Evolutionary conservation across 1,284 basidiomycete species (phyloP).

Genomic region (Ustilago cynodontis): DNA sequence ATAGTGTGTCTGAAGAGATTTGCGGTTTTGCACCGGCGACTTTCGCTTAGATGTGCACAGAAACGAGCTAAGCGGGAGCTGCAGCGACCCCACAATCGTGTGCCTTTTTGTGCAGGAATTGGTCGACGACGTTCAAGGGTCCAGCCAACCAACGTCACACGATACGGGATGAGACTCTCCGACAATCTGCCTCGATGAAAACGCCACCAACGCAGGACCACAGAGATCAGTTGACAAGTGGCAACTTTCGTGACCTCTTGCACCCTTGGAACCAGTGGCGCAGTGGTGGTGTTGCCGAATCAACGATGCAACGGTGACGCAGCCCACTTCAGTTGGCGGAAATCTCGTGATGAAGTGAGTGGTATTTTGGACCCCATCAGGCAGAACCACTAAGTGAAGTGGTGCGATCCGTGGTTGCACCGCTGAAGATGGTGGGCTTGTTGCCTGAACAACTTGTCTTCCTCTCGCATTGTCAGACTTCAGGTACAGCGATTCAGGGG

Average conservation of each 20-base stretch:
- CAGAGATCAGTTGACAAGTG: background rate
- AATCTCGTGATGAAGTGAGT: constrained; percentile 1
- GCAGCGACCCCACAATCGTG: background rate
- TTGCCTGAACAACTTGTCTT: background rate
- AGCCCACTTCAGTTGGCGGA: constrained; percentile 6
- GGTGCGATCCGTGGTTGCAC: background rate
- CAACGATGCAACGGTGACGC: background rate
- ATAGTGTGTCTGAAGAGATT: background rate
- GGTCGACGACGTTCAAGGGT: background rate
- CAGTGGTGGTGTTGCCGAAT: background rate
- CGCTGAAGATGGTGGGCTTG: background rate
- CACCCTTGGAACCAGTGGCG: constrained; percentile 1
- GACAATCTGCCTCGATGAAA: background rate
- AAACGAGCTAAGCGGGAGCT: background rate
- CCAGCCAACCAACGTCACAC: background rate
- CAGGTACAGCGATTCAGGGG: background rate
- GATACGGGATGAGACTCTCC: constrained; percentile 2
- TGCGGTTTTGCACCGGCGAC: constrained; percentile 8
- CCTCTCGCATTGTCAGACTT: background rate
- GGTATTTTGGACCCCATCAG: background rate
- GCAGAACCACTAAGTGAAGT: background rate
- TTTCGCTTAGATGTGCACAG: constrained; percentile 3
- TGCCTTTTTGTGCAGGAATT: background rate
- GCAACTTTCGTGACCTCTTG: background rate
- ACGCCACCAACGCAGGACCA: constrained; percentile 9